Evolutionary conservation across 129 eudicot species (phyloP).

Genomic region (Flaveria ramosissima): DNA sequence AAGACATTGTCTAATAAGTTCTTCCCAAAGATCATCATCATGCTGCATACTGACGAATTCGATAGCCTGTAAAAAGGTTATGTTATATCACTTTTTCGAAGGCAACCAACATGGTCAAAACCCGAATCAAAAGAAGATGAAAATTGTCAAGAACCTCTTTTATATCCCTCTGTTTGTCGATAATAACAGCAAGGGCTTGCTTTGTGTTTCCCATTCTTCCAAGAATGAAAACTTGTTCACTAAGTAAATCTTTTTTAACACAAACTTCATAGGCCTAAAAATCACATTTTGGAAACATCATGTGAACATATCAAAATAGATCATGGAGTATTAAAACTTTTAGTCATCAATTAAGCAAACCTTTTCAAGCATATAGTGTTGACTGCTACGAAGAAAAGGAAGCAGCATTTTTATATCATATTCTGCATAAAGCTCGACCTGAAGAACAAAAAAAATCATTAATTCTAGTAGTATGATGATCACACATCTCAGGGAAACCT

Average conservation of each 20-base stretch:
- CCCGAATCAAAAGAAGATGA: not conserved
- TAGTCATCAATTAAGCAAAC: constrained; percentile 37
- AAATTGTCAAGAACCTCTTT: constrained; percentile 58
- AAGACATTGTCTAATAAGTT: constrained; percentile 79
- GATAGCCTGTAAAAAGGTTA: constrained; percentile 63
- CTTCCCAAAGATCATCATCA: constrained; percentile 99
- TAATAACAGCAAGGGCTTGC: constrained; percentile 87
- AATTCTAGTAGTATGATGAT: constrained; percentile 10
- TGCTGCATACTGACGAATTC: constrained; percentile 94
- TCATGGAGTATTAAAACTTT: not conserved
- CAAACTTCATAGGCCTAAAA: constrained; percentile 93
- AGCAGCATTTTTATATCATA: constrained; percentile 87
- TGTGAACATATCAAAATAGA: constrained; percentile 19
- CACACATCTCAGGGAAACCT: not conserved
- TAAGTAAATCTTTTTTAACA: constrained; percentile 61
- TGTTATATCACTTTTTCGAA: constrained; percentile 15
- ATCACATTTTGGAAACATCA: constrained; percentile 23
- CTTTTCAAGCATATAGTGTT: constrained; percentile 95
- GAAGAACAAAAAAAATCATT: constrained; percentile 7
- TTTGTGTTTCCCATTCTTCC: constrained; percentile 96
- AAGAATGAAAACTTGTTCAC: constrained; percentile 91
- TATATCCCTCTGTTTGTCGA: constrained; percentile 80
- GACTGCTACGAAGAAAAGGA: constrained; percentile 95
- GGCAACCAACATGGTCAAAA: not conserved
- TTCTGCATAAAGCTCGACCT: constrained; percentile 98